Evolutionary conservation across 441 rosid genomes (phyloP).

Genomic region (Omphalea diandra): DNA sequence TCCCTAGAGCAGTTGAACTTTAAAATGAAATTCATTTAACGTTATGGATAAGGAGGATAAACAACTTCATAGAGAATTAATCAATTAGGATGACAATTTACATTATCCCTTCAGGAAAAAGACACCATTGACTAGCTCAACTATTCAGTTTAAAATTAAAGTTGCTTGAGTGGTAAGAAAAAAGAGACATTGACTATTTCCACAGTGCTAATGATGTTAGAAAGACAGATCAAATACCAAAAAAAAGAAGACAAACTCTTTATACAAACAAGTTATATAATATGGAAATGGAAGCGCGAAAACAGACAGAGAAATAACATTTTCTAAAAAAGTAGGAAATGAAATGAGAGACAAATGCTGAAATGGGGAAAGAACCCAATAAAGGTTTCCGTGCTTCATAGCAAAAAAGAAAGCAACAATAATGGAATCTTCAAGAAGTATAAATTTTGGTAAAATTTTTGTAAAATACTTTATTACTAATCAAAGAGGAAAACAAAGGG

Average conservation of each 20-base stretch:
- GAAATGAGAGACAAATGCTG: no score
- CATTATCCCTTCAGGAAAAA: background rate
- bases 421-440: background rate
- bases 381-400: background rate
- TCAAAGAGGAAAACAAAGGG: background rate
- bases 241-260: constrained; percentile 1
- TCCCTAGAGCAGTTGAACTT: background rate
- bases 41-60: background rate
- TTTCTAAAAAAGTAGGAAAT: no score
- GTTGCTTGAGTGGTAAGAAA: background rate
- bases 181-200: background rate
- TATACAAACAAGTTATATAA: no score
- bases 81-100: background rate
- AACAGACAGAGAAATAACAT: no score
- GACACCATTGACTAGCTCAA: background rate
- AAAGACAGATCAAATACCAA: background rate
- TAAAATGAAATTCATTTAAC: background rate
- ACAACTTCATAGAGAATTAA: background rate
- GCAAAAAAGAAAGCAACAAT: background rate
- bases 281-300: no score
- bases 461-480: background rate
- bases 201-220: background rate
- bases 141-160: constrained; percentile 1
- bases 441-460: background rate
- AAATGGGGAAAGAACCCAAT: no score